phyloP scores from a whole-genome alignment of 768 basidiomycete genomes.

The Mrakia frigida region DNA sequence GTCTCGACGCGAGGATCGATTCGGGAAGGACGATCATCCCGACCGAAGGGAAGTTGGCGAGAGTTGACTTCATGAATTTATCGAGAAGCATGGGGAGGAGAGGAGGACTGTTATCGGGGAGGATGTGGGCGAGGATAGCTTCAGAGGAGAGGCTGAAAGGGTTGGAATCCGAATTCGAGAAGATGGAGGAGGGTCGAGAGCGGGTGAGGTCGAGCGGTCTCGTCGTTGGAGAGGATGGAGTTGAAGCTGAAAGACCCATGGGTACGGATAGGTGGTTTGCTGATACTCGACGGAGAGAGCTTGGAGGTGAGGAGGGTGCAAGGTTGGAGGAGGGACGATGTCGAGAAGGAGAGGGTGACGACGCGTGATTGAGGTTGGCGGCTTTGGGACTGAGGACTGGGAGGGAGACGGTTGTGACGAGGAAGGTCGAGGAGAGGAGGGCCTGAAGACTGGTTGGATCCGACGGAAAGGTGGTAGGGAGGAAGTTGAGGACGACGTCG shows the following conservation, averaged over 20 bases:
- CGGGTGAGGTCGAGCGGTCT: not conserved
- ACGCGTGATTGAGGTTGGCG: not conserved
- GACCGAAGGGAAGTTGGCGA: not conserved
- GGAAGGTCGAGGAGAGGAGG: constrained; percentile 1
- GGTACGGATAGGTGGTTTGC: not conserved
- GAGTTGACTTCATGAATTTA: constrained; percentile 5
- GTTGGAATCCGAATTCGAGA: not conserved
- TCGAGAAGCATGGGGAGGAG: constrained; percentile 1
- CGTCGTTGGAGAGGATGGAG: not conserved
- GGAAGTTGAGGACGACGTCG: constrained; percentile 14
- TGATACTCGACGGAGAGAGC: not conserved
- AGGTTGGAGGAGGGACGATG: not conserved
- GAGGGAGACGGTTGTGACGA: constrained; percentile 6
- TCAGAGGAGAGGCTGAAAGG: not conserved
- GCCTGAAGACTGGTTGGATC: constrained; percentile 4
- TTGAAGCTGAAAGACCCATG: not conserved
- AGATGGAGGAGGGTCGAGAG: constrained; percentile 5
- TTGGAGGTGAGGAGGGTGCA: not conserved
- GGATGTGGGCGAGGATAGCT: constrained; percentile 9
- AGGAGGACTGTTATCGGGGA: not conserved
- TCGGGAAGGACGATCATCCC: not conserved
- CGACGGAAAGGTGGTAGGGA: not conserved
- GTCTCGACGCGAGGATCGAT: not conserved
- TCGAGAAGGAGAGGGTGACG: not conserved
- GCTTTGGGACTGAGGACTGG: not conserved